A percentile compares a stretch with the other conserved stretches of the same genome.
phyloP scores from a whole-genome alignment of 129 eudicot genomes.

The Centrapalus pauciflorus region DNA sequence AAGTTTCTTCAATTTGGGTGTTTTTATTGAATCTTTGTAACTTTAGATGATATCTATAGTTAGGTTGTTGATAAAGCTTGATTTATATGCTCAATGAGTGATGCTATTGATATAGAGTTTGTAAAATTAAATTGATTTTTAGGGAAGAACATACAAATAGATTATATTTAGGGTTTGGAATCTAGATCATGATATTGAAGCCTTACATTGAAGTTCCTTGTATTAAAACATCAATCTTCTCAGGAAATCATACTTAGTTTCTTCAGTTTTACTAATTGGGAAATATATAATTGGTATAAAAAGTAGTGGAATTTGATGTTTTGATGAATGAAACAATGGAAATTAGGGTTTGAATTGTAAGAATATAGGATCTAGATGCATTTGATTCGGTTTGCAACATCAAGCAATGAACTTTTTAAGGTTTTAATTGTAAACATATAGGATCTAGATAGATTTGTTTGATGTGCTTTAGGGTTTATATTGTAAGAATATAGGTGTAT shows the following conservation, averaged over 20 bases:
- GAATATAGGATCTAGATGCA: neutral
- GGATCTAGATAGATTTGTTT: too few species aligned
- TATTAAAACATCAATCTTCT: neutral
- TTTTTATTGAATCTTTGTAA: too few species aligned
- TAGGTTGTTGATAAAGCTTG: neutral
- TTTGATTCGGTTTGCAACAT: too few species aligned
- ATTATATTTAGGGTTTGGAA: neutral
- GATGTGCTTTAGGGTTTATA: neutral
- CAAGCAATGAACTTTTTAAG: too few species aligned
- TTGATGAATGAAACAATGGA: neutral
- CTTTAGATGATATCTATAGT: constrained; percentile 1
- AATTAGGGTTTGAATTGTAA: neutral
- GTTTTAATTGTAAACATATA: too few species aligned
- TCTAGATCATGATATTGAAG: neutral
- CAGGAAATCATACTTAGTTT: neutral
- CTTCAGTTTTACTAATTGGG: neutral
- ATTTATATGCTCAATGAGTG: neutral
- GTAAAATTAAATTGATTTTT: neutral
- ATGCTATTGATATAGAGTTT: constrained; percentile 8
- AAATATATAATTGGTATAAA: neutral
- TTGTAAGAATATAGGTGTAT: neutral
- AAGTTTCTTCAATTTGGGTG: neutral
- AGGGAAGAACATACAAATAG: neutral
- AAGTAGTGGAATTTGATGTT: neutral
- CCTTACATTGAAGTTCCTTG: neutral